Conservation (phyloP, 768 basidiomycete genomes). For the Scleroderma citrinum region DNA sequence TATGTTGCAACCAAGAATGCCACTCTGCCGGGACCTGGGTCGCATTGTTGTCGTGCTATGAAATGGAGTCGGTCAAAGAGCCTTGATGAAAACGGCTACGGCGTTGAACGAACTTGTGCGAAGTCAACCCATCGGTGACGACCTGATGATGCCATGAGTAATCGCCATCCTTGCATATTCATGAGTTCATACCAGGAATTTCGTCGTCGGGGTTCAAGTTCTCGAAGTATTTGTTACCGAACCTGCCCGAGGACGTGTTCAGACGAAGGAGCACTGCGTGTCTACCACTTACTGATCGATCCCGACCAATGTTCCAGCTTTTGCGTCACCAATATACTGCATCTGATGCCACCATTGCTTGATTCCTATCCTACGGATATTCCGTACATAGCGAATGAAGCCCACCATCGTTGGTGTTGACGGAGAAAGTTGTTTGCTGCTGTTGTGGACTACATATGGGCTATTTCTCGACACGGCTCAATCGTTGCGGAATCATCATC, state of each 20-base stretch:
- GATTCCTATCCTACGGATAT: conserved; percentile 67
- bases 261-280: not conserved
- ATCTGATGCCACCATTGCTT: conserved; percentile 87
- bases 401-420: conserved; percentile 56
- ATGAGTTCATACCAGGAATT: conserved; percentile 60
- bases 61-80: conserved; percentile 2
- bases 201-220: conserved; percentile 85
- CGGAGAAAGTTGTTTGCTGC: conserved; percentile 12
- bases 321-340: conserved; percentile 94
- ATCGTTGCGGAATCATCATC: too few relatives aligned
- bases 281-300: conserved; percentile 67
- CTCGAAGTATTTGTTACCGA: conserved; percentile 94
- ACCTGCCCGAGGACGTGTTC: conserved; percentile 39
- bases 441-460: conserved; percentile 13
- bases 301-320: conserved; percentile 72
- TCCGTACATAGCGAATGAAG: conserved; percentile 68
- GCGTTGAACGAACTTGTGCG: conserved; percentile 54
- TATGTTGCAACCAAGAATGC: conserved; percentile 94
- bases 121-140: conserved; percentile 97
- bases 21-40: conserved; percentile 93
- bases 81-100: not conserved
- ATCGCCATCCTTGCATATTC: not conserved
- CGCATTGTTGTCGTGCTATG: conserved; percentile 80
- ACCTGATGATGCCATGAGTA: conserved; percentile 41
- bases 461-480: not conserved